Evolutionary conservation across 2,329 filamentous ascomycete genomes (phyloP).

Genomic region (Apiospora aurea): DNA sequence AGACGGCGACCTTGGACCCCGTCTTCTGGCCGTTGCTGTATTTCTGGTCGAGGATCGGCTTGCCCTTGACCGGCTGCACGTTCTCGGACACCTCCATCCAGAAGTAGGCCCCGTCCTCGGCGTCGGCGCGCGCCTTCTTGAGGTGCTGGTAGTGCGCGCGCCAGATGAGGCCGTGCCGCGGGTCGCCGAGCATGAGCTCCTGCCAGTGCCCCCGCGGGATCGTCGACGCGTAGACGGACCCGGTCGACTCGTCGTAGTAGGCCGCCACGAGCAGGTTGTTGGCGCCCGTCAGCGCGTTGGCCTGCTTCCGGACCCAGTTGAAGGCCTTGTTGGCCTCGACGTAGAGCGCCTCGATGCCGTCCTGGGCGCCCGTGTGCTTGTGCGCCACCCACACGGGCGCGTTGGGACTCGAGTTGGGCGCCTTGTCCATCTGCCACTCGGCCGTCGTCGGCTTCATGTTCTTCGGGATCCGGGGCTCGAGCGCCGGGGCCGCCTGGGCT

Average conservation of each 20-base stretch:
- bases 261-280: neutral
- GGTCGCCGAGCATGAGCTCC: neutral
- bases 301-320: neutral
- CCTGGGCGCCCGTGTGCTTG: neutral
- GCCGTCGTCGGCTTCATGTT: neutral
- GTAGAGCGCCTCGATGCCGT: neutral
- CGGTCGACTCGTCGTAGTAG: neutral
- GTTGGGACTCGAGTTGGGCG: neutral
- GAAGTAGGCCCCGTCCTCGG: slow-evolving; percentile 8
- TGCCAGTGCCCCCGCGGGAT: neutral
- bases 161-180: neutral
- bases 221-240: neutral
- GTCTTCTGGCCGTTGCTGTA: neutral
- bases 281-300: neutral
- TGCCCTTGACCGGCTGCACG: neutral
- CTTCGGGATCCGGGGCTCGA: slow-evolving; percentile 2
- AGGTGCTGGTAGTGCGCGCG: neutral
- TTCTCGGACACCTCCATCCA: neutral
- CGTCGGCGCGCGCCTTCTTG: neutral
- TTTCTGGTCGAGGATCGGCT: neutral
- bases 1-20: neutral
- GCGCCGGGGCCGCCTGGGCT: neutral
- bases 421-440: neutral
- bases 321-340: slow-evolving; percentile 1
- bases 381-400: neutral